Percentiles rank a stretch among this genome's conserved stretches.
Evolutionary conservation across 2,329 filamentous ascomycete species (phyloP).

Genomic region (Colletotrichum musicola): DNA sequence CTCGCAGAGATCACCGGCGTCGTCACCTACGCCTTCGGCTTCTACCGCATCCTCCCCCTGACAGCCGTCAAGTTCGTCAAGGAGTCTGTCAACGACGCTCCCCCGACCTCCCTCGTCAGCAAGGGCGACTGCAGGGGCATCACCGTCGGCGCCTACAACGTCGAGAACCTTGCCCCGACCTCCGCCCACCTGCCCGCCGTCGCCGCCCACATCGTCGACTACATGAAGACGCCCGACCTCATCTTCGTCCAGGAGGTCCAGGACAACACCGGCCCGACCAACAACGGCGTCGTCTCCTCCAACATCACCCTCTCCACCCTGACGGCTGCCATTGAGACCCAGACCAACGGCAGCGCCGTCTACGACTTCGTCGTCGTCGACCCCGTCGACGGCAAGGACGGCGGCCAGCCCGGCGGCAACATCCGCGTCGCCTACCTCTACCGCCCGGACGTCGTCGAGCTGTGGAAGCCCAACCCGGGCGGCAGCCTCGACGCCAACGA

Average conservation of each 20-base stretch:
- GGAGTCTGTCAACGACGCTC: slow-evolving; percentile 59
- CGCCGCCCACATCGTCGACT: slow-evolving; percentile 74
- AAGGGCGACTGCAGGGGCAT: slow-evolving; percentile 70
- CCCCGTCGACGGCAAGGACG: slow-evolving; percentile 71
- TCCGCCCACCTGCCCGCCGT: slow-evolving; percentile 68
- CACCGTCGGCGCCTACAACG: slow-evolving; percentile 76
- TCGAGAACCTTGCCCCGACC: slow-evolving; percentile 74
- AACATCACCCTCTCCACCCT: slow-evolving; percentile 72
- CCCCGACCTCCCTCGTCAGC: slow-evolving; percentile 65
- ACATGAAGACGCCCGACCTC: slow-evolving; percentile 73
- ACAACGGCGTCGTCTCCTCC: slow-evolving; percentile 69
- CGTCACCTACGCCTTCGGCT: slow-evolving; percentile 74
- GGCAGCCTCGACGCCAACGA: slow-evolving; percentile 65
- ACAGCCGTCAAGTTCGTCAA: slow-evolving; percentile 66
- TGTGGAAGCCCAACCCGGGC: slow-evolving; percentile 71
- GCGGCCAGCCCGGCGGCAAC: slow-evolving; percentile 77
- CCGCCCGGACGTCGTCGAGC: slow-evolving; percentile 68
- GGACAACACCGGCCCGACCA: slow-evolving; percentile 71
- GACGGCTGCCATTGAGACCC: slow-evolving; percentile 61
- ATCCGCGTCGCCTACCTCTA: slow-evolving; percentile 80
- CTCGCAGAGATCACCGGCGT: slow-evolving; percentile 77
- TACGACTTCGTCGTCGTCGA: slow-evolving; percentile 73
- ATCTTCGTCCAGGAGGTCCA: slow-evolving; percentile 80
- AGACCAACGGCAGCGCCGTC: slow-evolving; percentile 56
- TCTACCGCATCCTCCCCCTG: slow-evolving; percentile 76